Percentiles rank a stretch among this genome's conserved stretches.
Conservation (phyloP, 495 filamentous ascomycete genomes). For the Penicillium malachiteum region DNA sequence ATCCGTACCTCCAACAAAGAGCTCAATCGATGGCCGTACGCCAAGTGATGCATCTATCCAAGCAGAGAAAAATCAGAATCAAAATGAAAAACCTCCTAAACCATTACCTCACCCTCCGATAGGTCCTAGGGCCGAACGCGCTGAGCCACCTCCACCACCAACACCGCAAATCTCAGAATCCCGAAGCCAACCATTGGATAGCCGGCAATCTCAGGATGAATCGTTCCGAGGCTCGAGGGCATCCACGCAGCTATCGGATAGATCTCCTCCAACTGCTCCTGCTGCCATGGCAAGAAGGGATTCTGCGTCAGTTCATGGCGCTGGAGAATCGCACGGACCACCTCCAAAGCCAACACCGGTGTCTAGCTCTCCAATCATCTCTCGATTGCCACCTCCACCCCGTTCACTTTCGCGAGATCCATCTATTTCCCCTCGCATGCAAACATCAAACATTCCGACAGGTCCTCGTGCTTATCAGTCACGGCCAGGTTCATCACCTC, state of each 20-base stretch:
- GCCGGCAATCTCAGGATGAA: conserved; percentile 12
- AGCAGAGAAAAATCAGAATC: conserved; percentile 26
- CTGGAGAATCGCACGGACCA: conserved; percentile 15
- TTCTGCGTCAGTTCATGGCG: conserved; percentile 3
- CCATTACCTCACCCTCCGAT: conserved; percentile 36
- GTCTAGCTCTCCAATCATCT: conserved; percentile 27
- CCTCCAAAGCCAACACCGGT: conserved; percentile 21
- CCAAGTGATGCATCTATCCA: conserved; percentile 33
- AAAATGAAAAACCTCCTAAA: conserved; percentile 17
- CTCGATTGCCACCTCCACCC: conserved; percentile 27
- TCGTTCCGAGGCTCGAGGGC: conserved; percentile 13
- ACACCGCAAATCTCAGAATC: conserved; percentile 18
- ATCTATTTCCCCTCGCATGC: conserved; percentile 50
- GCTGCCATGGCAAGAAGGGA: conserved; percentile 40
- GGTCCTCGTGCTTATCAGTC: conserved; percentile 56
- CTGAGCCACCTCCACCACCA: conserved; percentile 1
- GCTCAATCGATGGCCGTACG: conserved; percentile 39
- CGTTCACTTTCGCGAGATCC: conserved; percentile 34
- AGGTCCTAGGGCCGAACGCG: conserved; percentile 41
- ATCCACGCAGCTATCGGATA: conserved; percentile 20
- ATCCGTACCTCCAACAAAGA: conserved; percentile 29
- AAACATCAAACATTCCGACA: conserved; percentile 54
- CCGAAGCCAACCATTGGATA: conserved; percentile 19
- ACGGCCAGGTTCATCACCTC: conserved; percentile 28
- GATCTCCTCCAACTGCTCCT: conserved; percentile 44